Evolutionary conservation across 352 stramenopile genomes (phyloP).

Genomic region (Globisporangium heterothallicum): DNA sequence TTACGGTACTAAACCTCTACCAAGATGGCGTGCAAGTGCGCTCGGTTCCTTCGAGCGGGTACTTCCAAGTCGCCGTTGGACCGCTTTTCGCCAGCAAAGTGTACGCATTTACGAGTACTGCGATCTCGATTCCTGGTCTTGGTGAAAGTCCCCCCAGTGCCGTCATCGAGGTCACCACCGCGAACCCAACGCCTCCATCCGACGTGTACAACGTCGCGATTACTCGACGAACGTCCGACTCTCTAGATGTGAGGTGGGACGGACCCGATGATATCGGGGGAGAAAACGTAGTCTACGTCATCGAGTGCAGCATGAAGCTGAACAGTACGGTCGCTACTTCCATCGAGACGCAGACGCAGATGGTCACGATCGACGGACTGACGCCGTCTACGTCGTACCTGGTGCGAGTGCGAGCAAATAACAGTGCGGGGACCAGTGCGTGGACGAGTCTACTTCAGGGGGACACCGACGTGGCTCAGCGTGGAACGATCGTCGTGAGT

Average conservation of each 20-base stretch:
- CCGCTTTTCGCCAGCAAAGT: conserved; percentile 22
- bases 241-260: conserved; percentile 34
- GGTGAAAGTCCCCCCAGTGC: conserved; percentile 32
- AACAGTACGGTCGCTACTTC: neutral
- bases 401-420: conserved; percentile 28
- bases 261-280: conserved; percentile 36
- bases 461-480: conserved; percentile 41
- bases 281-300: conserved; percentile 26
- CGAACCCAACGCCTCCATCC: conserved; percentile 28
- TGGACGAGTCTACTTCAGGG: conserved; percentile 25
- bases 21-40: conserved; percentile 30
- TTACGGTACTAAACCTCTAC: conserved; percentile 33
- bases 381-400: conserved; percentile 29
- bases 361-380: conserved; percentile 20
- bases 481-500: conserved; percentile 29
- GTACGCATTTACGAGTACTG: conserved; percentile 31
- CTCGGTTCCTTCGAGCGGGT: conserved; percentile 14
- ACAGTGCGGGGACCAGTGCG: conserved; percentile 27
- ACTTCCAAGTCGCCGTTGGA: conserved; percentile 16
- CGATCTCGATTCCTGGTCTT: conserved; percentile 20
- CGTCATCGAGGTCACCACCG: conserved; percentile 18
- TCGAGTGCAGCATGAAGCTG: conserved; percentile 17
- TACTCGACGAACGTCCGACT: conserved; percentile 17
- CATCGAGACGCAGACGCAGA: neutral
- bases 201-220: conserved; percentile 28